These are phyloP conservation scores for Telfairia occidentalis DNA, from an alignment of 331 rosid genomes.

Conservation along the genomic window DNA sequence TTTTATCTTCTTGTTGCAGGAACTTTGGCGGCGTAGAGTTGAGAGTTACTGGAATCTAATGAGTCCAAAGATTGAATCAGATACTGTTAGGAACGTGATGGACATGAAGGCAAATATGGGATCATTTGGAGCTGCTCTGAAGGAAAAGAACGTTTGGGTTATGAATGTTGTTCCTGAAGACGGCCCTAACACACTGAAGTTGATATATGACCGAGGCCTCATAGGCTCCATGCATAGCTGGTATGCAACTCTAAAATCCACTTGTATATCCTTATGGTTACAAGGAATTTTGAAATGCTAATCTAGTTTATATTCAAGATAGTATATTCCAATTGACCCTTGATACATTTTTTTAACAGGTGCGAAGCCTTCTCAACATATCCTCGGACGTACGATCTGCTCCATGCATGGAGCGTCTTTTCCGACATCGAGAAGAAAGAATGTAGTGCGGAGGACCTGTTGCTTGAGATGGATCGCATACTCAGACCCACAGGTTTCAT, in stretches of 20 bases:
- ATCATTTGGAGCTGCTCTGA: constrained; percentile 39
- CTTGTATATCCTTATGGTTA: neutral
- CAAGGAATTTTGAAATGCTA: neutral
- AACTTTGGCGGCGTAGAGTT: constrained; percentile 63
- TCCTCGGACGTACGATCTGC: constrained; percentile 44
- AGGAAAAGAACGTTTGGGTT: constrained; percentile 38
- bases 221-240: constrained; percentile 38
- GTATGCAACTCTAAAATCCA: constrained; percentile 13
- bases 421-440: constrained; percentile 30
- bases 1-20: constrained; percentile 37
- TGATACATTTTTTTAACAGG: constrained; percentile 16
- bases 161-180: constrained; percentile 45
- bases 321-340: neutral
- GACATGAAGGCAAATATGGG: constrained; percentile 45
- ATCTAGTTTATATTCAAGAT: neutral
- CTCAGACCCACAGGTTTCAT: constrained; percentile 37
- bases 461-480: constrained; percentile 40
- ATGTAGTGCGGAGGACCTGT: constrained; percentile 30
- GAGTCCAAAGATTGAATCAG: constrained; percentile 22
- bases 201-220: constrained; percentile 43
- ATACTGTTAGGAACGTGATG: constrained; percentile 33
- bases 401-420: constrained; percentile 38
- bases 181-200: constrained; percentile 33
- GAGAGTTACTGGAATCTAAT: constrained; percentile 73
- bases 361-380: constrained; percentile 47